Evolutionary conservation across 352 stramenopile genomes (phyloP), one percentile per base, ranked within the genome.

Genomic region (Phytophthora pini): DNA sequence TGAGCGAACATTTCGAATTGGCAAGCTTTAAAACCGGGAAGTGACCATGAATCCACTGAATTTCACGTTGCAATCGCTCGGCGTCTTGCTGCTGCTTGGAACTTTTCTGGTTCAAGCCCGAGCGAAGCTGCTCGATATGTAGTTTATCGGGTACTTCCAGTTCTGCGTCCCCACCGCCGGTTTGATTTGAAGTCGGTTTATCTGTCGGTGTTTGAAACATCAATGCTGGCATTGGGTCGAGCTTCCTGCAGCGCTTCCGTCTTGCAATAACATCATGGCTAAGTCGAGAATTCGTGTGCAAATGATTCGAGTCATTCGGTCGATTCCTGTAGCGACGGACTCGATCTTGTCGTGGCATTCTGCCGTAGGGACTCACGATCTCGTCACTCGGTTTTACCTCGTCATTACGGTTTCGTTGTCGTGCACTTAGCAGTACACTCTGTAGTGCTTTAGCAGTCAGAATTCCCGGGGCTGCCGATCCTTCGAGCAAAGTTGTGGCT

Each of bases 11-110:
- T 43, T 82, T 79, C 20, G 72, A 15, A 17, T 71, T 73, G 4
- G 76, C 78, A 15, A 88, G 78, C 34, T 76, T 76, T 12, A 84
- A 52, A 36, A 91, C 71, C 0, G 82, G 82, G 9, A 89, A 77
- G 44, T 91, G 79, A 2, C 66, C 43, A 26, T 87, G 79, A 56
- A 91, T 91, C 80, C 82, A 89, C 62, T 82, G 62, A 31, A 91
- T 74, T 56, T 91, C 76, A 26, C 32, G 40, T 11, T 65, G 52
- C 11, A 90, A 56, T n/a, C 72, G 40, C 31, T 53, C 54, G 13
- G 24, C 34, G 5, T 56, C 51, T n/a, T n/a, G 51, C 11, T 51
- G 38, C 13, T 56, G 56, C 41, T 57, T 48, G 4, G 40, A 38
- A n/a, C n/a, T 61, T 13, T 45, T 55, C 13, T 65, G 56, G 2